Evolutionary conservation across 495 filamentous ascomycete species (phyloP), one percentile per base, ranked within the genome.

Genomic region (Aspergillus kassunensis): DNA sequence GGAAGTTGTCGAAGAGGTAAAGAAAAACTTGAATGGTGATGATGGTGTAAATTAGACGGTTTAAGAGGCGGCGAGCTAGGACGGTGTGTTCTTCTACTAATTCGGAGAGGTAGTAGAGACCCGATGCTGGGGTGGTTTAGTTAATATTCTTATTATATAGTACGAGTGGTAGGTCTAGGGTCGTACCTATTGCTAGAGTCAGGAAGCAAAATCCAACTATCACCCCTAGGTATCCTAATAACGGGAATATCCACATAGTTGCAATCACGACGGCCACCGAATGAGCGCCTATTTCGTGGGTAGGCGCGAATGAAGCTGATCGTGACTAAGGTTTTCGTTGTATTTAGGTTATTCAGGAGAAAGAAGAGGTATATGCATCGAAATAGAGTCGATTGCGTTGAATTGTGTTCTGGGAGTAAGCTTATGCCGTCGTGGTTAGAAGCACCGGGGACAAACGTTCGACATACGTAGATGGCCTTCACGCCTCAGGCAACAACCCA

Each of bases 71-170:
- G 63, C 95, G 91, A 16, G 91, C 87, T 39, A 95, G 66, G 10
- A 97, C 92, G 10, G 91, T 97, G 64, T 97, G 92, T 63, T 98
- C 93, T 71, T 98, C 95, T 44, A 98, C 93, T 9, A 97, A 80
- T 70, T 98, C 93, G 2, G 93, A 97, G 41, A 98, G 87, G 66
- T 98, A 98, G 75, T 98, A 97, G 19, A 98, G 84, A 23, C 95
- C 95, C 19, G 90, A 96, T 29, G 93, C 93, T 96, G 61, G 18
- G 27, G 9, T 4, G 4, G 34, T 47, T 41, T 39, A n/a, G 24
- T 50, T 45, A 55, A 42, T 35, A 23, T 33, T 23, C 15, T 23
- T 3, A 12, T 1, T 16, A 43, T 29, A 6, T n/a, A 29, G 3
- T 15, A 6, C 25, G 15, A 10, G 21, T 9, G 13, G n/a, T 3